Base-by-base conservation (phyloP, 768 basidiomycete genomes). In the Cystofilobasidium capitatum region DNA sequence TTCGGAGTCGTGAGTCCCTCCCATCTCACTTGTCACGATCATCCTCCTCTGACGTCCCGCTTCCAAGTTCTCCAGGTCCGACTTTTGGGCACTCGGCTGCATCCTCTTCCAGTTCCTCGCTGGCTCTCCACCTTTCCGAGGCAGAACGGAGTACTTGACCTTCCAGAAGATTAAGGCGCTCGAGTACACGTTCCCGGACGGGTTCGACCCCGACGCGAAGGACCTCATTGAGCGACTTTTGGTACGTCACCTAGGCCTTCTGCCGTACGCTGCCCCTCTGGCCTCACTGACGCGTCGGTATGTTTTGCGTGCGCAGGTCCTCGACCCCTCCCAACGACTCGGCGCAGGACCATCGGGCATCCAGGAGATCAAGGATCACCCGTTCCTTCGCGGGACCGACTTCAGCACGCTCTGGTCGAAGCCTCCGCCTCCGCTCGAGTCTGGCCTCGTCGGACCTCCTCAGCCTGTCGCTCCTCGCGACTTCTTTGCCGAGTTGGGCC, bases 71-170 rank as follows among this genome's bases (percentile, higher is more conserved):
- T 26, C 7, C 66, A 93, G 91, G 70, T 89, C 93, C 45, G 96
- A 98, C 77, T 81, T 91, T 13, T 99, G 94, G 94, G 89, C 92
- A 6, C 81, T 96, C 31, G 96, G 92, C 1, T 97, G 94, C 77
- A 86, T 97, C 51, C 77, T 98, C 26, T 98, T 85, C 77, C 93
- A 97, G 76, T 87, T 97, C 81, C 85, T 97, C 61, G 84, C 88
- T 16, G 94, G 93, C 44, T 84, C 84, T 47, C 93, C 93, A 71
- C 89, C 92, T 1, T 99, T 99, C 80, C 84, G 88, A 70, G 92
- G 88, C 5, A 75, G 75, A 16, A 91, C 92, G 0, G 91, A 97
- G 69, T 97, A 93, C 74, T 83, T 96, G 68, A 96, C 88, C 37
- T 93, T 91, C 83, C 87, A 96, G 74, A 91, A 91, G 79, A 89